Base-by-base conservation (phyloP, 306 rosid genomes). In the Vicia faba region DNA sequence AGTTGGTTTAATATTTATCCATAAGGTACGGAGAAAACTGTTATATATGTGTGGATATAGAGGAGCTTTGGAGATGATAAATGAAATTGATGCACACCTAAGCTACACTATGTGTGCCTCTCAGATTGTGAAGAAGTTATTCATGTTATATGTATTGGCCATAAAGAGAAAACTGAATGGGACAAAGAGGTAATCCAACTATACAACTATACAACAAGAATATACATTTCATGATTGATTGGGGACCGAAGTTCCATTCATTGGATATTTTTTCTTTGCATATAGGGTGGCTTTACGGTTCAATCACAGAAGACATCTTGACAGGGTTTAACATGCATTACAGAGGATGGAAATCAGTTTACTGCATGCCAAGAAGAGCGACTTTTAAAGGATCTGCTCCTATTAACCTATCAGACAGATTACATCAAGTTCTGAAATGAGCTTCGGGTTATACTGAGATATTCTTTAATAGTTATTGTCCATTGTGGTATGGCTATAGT, bases 281-380 rank as follows among this genome's bases (percentile, higher is more conserved):
- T 97, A 93, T 93, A 79, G 99, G 99, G 44, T 93, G 99, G 99
- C 88, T 93, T 73, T 93, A 93, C 74, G 96, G 99, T 14, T 90
- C 99, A 43, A 85, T 85, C 46, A 90, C 99, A 9, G 96, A 93
- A 77, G 95, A 91, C 74, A 85, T 90, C 41, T 79, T 95, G 78
- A 95, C 97, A 0, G 99, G 99, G 57, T 95, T 95, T 78, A 93
- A 86, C 84, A 90, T 93, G 97, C 97, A 93, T 72, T 93, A 96
- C 7, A 88, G 92, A 84, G 99, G 99, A 73, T 95, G 99, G 96
- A 95, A 86, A 76, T 90, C 99, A 26, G 87, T 87, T 66, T 95
- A 88, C 80, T 95, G 99, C 86, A 88, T 85, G 84, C 97, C 99
- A 31, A 78, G 84, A 49, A 82, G 95, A 74, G 82, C 86, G 16